Base-by-base conservation (phyloP, 371 early-diverging fungal genomes). In the Syncephalastrum monosporum region DNA sequence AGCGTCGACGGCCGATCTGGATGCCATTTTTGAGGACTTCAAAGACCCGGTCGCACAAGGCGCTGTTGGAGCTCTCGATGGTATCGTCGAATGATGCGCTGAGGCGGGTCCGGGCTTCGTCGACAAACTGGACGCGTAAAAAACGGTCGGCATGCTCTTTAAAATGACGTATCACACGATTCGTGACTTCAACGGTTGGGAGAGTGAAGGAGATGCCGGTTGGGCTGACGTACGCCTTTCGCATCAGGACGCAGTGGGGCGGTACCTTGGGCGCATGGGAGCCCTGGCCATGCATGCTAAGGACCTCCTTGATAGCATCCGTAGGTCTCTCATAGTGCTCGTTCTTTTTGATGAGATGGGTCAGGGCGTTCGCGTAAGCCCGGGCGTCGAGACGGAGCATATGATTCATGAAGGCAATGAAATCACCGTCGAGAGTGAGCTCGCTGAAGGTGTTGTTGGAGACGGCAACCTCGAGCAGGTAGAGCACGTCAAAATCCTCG, bases 91-190 rank as follows among this genome's bases (percentile, higher is more conserved):
- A 14, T 3, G 72, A 54, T 48, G 62, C 41, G 4, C 19, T 56
- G 2, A 85, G 55, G 6, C 69, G 65, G 25, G 41, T 56, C 3
- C 68, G 48, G 7, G 80, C 73, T 59, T 90, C 90, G 45, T 91
- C 91, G 15, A 76, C 68, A 56, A 90, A 85, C 41, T 77, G 68
- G 17, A 91, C 81, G 15, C 85, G 71, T n/a, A 88, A 21, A 46
- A 91, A 90, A 3, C 79, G 77, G 51, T 89, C 85, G 1, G 60
- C 59, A 19, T 80, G 50, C 0, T 66, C 21, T 23, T 48, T 44
- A 45, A 73, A 82, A 3, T 82, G 68, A 5, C 82, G 75, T 4
- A 88, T 71, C 12, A 87, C 65, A 21, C 88, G 71, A 57, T 84
- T 87, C 49, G 84, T 77, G 0, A 75, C 75, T 55, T 86, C 84